Evolutionary conservation across 2,329 filamentous ascomycete species (phyloP), one percentile per base, ranked within the genome.

Genomic region (Diaporthe aspalathi): DNA sequence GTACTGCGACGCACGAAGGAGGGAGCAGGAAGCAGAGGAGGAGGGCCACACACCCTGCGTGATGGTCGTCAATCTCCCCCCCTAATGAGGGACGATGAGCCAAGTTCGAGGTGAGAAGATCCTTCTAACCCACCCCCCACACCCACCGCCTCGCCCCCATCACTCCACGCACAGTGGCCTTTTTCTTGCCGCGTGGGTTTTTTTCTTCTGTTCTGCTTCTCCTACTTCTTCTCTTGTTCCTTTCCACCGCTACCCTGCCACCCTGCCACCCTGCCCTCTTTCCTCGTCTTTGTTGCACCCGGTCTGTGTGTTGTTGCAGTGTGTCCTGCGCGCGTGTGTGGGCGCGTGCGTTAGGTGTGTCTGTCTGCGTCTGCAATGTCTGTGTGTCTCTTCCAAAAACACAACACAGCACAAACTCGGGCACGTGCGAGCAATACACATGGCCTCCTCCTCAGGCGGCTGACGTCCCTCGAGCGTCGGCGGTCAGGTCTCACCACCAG

Each of bases 61-160:
- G 70, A 71, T 71, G 65, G 70, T 52, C 70, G 66, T 52, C 54
- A 67, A 71, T 71, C 52, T 71, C 70, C 54, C 70, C 54, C 54
- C 70, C 65, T 53, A 71, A 68, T 62, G 65, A 60, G 62, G 53
- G 38, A 54, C 67, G 22, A 68, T 38, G 53, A 67, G 56, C 70
- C 70, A 50, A 27, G 65, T 45, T 47, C 53, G 50, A 62, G 65
- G 54, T 27, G 43, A 68, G 67, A 68, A 68, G 67, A 68, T 68
- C 67, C 67, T 68, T 57, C n/a, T 57, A 60, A 68, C 3, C 45
- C 17, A 45, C 22, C 67, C 67, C 53, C 32, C 22, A 32, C 17
- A 53, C 67, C 53, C 53, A 60, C 67, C 56, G 53, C 66, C 45
- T 49, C 56, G 53, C 66, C 45, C 38, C 27, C 40, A 56, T 68